These are phyloP conservation scores for Saxispiralis lemnorum DNA, from an alignment of 495 filamentous ascomycete genomes.

Conservation along the genomic window DNA sequence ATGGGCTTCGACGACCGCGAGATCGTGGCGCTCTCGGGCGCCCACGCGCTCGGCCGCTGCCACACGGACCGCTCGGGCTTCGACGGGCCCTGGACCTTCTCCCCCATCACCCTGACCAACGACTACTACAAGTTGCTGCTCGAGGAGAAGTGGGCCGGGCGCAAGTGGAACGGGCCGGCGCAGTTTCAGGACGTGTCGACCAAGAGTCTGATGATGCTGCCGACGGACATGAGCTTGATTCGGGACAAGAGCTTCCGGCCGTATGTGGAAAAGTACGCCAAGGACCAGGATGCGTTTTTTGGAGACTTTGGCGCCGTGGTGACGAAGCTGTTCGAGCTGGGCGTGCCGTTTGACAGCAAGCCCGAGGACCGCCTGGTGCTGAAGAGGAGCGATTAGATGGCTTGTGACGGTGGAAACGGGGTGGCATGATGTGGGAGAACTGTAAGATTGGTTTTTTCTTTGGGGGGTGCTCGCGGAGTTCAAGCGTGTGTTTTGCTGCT, in stretches of 20 bases:
- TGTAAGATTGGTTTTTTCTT: too few species aligned
- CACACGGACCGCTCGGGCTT: slow-evolving; percentile 79
- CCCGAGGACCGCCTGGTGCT: slow-evolving; percentile 54
- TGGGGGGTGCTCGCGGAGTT: too few species aligned
- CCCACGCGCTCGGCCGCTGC: slow-evolving; percentile 84
- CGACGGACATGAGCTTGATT: slow-evolving; percentile 71
- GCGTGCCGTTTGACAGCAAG: slow-evolving; percentile 66
- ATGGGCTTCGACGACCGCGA: slow-evolving; percentile 98
- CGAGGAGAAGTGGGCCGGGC: slow-evolving; percentile 79
- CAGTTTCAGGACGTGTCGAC: slow-evolving; percentile 72
- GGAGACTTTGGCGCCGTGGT: slow-evolving; percentile 71
- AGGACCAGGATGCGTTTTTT: slow-evolving; percentile 84
- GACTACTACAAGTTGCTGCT: slow-evolving; percentile 80
- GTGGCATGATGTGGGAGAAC: too few species aligned
- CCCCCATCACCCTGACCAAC: slow-evolving; percentile 83
- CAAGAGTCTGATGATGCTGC: slow-evolving; percentile 92
- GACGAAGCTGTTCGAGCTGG: slow-evolving; percentile 77
- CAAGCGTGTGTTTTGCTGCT: too few species aligned
- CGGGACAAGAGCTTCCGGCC: slow-evolving; percentile 76
- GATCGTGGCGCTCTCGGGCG: slow-evolving; percentile 79
- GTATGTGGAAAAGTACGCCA: slow-evolving; percentile 78
- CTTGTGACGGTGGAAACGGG: too few species aligned
- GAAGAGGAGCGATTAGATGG: slow-evolving; percentile 37
- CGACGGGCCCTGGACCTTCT: slow-evolving; percentile 91
- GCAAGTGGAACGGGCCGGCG: slow-evolving; percentile 84